phyloP scores from a whole-genome alignment of 176 grass and related monocot genomes.

The Zoysia pacifica region DNA sequence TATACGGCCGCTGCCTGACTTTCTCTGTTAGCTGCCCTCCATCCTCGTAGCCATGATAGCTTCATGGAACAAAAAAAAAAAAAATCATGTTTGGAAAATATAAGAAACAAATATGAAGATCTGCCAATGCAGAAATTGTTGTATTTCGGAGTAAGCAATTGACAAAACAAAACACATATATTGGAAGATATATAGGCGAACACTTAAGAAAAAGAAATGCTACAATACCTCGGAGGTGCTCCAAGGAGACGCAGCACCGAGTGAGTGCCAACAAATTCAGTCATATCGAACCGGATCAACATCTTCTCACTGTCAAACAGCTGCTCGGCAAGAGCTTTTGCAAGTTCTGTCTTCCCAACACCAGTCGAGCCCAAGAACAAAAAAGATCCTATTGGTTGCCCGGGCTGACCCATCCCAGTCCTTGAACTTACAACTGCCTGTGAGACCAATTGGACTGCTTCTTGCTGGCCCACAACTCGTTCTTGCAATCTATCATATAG shows the following conservation, averaged over 20 bases:
- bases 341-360: conserved; percentile 61
- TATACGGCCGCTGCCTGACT: conserved; percentile 43
- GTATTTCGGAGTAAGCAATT: not conserved
- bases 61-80: not conserved
- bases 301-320: conserved; percentile 35
- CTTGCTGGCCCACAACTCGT: conserved; percentile 49
- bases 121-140: no score
- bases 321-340: conserved; percentile 52
- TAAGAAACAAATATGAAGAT: no score
- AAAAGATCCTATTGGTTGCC: conserved; percentile 32
- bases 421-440: conserved; percentile 39
- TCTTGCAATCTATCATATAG: conserved; percentile 31
- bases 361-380: conserved; percentile 54
- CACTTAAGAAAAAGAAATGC: no score
- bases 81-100: not conserved
- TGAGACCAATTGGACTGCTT: conserved; percentile 32
- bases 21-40: conserved; percentile 50
- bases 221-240: conserved; percentile 36
- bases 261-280: conserved; percentile 32
- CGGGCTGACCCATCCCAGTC: conserved; percentile 32
- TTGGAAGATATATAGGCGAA: no score
- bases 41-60: conserved; percentile 33
- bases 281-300: conserved; percentile 48
- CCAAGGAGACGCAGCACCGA: conserved; percentile 41
- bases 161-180: no score